phyloP scores from a whole-genome alignment of 2,329 filamentous ascomycete genomes.

The Graphilbum fragrans region DNA sequence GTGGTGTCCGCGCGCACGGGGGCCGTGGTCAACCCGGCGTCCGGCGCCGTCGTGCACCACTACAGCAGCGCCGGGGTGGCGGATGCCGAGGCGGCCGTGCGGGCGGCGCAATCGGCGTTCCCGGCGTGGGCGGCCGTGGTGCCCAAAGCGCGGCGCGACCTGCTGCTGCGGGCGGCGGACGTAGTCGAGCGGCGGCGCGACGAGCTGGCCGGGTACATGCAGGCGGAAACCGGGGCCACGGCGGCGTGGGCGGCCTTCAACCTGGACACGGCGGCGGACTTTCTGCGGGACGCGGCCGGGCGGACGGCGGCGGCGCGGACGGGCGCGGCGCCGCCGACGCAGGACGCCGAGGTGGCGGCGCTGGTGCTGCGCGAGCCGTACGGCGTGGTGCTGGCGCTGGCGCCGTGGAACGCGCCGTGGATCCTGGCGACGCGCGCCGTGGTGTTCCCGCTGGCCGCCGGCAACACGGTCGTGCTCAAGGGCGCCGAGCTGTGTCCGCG shows the following conservation, averaged over 20 bases:
- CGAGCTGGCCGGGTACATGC: slow-evolving; percentile 50
- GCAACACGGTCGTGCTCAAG: slow-evolving; percentile 50
- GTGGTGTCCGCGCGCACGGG: too few relatives aligned
- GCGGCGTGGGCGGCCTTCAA: slow-evolving; percentile 30
- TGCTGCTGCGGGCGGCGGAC: slow-evolving; percentile 58
- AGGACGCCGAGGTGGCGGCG: slow-evolving; percentile 39
- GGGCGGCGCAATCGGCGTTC: slow-evolving; percentile 54
- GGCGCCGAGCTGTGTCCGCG: slow-evolving; percentile 52
- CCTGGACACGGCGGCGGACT: slow-evolving; percentile 19
- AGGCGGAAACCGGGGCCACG: slow-evolving; percentile 31
- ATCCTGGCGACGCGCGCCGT: slow-evolving; percentile 63
- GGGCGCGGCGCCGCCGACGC: slow-evolving; percentile 20
- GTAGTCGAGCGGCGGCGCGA: slow-evolving; percentile 46
- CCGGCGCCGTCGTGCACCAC: too few relatives aligned
- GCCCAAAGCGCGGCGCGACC: slow-evolving; percentile 48
- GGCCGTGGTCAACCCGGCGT: too few relatives aligned
- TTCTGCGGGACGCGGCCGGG: slow-evolving; percentile 30
- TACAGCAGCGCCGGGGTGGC: too few relatives aligned
- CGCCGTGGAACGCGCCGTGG: slow-evolving; percentile 56
- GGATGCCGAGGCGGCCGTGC: slow-evolving; percentile 17
- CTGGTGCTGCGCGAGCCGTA: slow-evolving; percentile 57
- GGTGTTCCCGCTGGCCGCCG: slow-evolving; percentile 50
- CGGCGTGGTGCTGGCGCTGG: slow-evolving; percentile 1
- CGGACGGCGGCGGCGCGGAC: not conserved
- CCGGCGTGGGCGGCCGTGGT: slow-evolving; percentile 54